Evolutionary conservation across 2,329 filamentous ascomycete genomes (phyloP).

Genomic region (Ophiostoma ulmi): DNA sequence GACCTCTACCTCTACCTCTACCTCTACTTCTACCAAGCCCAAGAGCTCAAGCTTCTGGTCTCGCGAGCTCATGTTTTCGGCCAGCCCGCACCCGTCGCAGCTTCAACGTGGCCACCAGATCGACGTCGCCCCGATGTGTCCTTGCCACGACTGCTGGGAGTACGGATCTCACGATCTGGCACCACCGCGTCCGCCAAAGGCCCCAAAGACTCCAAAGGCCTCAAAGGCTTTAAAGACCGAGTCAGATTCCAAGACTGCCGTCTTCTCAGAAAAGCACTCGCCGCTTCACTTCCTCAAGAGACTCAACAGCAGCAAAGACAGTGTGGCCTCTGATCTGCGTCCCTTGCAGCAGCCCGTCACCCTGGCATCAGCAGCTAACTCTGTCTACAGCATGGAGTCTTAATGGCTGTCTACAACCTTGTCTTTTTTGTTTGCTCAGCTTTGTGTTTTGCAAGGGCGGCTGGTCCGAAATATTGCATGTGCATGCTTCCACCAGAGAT

Average conservation of each 20-base stretch:
- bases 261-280: slow-evolving; percentile 15
- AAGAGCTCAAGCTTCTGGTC: neutral
- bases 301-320: slow-evolving; percentile 24
- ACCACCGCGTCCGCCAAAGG: slow-evolving; percentile 17
- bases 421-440: neutral
- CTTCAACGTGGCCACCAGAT: slow-evolving; percentile 21
- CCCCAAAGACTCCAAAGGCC: neutral
- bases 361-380: slow-evolving; percentile 1
- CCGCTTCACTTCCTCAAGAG: slow-evolving; percentile 14
- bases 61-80: slow-evolving; percentile 6
- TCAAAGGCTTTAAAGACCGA: slow-evolving; percentile 9
- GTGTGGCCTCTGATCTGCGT: slow-evolving; percentile 22
- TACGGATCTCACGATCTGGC: slow-evolving; percentile 22
- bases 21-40: neutral
- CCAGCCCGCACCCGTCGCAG: slow-evolving; percentile 22
- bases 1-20: neutral
- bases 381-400: neutral
- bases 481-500: neutral
- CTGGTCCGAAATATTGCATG: neutral
- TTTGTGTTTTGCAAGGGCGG: neutral
- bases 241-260: neutral
- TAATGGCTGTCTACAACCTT: neutral
- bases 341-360: slow-evolving; percentile 17
- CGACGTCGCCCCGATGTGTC: slow-evolving; percentile 25
- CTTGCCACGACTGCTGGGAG: slow-evolving; percentile 26